Evolutionary conservation across 192 early-diverging fungal species (phyloP), one percentile per base, ranked within the genome.

Genomic region (Paraglomus brasilianum): DNA sequence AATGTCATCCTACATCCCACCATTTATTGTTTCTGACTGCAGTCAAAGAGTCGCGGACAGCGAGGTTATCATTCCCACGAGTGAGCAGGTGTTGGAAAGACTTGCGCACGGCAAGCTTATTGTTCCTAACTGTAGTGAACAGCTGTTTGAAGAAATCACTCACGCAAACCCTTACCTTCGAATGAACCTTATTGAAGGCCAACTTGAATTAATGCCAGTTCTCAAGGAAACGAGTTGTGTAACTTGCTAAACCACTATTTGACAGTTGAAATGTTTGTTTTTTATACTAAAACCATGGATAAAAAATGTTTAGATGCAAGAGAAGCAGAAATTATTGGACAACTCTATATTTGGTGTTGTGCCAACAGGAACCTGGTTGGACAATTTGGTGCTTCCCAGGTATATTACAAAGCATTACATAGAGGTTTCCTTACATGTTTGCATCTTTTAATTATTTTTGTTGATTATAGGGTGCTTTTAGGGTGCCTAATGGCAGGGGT

Each of bases 201-300:
- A 59, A 59, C 36, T 59, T 7, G 39, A 42, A 14, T 40, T 59
- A 59, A 42, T 59, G 1, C 39, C 39, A 14, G 57, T 59, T 30
- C 39, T 59, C 8, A 10, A 6, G 11, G 1, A 59, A 13, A 59
- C 24, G 7, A 36, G 39, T 59, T 30, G 41, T 59, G 5, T 59
- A 59, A 59, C 39, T 58, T 58, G 15, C 56, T 58, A 58, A 36
- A 38, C 56, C 56, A 58, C 56, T 58, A 24, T 58, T 58, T 58
- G 56, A 30, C 56, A 58, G 39, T 58, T 58, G 58, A 60, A 60
- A 36, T 41, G 39, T 0, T 13, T 59, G 56, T 10, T 58, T 39
- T n/a, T n/a, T n/a, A n/a, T n/a, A n/a, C n/a, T n/a, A n/a, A n/a
- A n/a, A n/a, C n/a, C 36, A 39, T 9, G 5, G 11, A 60, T 15